Evolutionary conservation across 257 asterid species (phyloP), one percentile per base, ranked within the genome.

Genomic region (Rauvolfia tetraphylla): DNA sequence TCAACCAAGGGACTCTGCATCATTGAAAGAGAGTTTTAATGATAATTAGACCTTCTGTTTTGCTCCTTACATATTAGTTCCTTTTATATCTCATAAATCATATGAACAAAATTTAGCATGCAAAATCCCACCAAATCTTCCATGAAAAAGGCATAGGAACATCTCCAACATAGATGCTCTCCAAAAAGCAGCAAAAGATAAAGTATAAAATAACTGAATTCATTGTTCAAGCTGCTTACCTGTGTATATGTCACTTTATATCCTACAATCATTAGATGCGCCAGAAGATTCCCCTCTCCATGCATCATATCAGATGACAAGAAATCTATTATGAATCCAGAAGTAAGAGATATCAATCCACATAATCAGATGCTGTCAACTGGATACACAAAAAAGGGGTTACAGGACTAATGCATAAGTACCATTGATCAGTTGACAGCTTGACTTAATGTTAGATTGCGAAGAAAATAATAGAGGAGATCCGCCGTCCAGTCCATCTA

Each of bases 401-500:
- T 72, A 76, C 54, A 83, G 59, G 68, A 83, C 68, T 4, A 73
- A 44, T 29, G 54, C 14, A 33, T 39, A 49, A 66, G 86, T 91
- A 95, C 99, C 98, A 78, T 77, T 73, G 56, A 95, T 83, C 67
- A 95, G 70, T 81, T 95, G 96, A 69, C 93, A 84, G 89, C 97
- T 95, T 82, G 99, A 93, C 86, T 93, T 95, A 78, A 88, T 84
- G 72, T 74, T 79, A 61, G 96, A 84, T 75, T 80, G 87, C 74
- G 74, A 74, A 73, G 94, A 85, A 88, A 95, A 95, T 76, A 95
- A 81, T 70, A 87, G 86, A 79, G 96, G 96, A 65, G 99, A 93
- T 76, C 98, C 99, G 42, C 99, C 99, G 86, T 95, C 99, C 78
- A 88, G 38, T 79, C 98, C 99, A 85, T 93, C 99, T 78, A 95